Percentiles rank a stretch among this genome's conserved stretches.
phyloP scores from a whole-genome alignment of 176 grass and related monocot genomes.

The Cenchrus americanus region DNA sequence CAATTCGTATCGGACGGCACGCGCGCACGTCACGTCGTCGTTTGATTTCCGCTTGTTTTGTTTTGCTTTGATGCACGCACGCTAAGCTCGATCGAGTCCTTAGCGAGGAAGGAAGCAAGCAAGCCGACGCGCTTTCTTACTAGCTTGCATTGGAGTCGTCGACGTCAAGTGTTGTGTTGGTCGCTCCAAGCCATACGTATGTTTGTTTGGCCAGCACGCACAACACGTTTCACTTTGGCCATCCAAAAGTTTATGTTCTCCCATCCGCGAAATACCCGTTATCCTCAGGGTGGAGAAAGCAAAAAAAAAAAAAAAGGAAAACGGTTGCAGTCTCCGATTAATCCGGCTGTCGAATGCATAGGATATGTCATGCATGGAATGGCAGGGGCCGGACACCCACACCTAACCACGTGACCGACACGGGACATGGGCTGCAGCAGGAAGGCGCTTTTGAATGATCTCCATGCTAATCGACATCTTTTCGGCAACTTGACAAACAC shows the following conservation, averaged over 20 bases:
- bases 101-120: neutral
- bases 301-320: neutral
- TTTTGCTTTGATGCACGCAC: no score
- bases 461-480: neutral
- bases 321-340: no score
- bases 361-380: no score
- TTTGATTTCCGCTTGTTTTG: neutral
- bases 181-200: neutral
- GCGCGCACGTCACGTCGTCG: slow-evolving; percentile 1
- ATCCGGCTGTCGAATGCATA: neutral
- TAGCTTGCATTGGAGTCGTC: neutral
- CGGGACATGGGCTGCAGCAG: neutral
- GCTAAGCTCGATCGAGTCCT: neutral
- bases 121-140: slow-evolving; percentile 2
- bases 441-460: neutral
- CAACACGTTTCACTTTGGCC: neutral
- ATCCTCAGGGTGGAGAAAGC: neutral
- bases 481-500: neutral
- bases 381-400: neutral
- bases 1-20: neutral
- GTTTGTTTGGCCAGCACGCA: neutral
- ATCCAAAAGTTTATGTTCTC: neutral
- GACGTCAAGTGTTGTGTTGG: neutral
- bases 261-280: neutral
- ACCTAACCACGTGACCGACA: slow-evolving; percentile 19